A percentile compares a stretch with the other conserved stretches of the same genome.
Conservation (phyloP, 345 rosid species). For the Aurinia saxatilis region DNA sequence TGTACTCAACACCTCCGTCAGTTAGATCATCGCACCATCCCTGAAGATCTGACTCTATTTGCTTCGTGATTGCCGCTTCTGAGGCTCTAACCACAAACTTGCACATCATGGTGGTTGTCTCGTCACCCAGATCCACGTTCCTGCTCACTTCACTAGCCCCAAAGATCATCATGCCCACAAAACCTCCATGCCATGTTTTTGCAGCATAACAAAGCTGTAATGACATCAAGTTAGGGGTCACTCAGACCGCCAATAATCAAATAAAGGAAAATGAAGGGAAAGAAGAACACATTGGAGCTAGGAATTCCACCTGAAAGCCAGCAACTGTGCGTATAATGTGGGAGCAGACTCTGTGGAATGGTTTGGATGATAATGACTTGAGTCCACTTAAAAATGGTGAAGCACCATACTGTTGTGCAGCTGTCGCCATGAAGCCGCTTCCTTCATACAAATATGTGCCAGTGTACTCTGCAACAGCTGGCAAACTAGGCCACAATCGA, state of each 20-base stretch:
- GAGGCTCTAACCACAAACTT: slow-evolving; percentile 96
- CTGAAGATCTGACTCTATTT: slow-evolving; percentile 86
- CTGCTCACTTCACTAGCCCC: slow-evolving; percentile 99
- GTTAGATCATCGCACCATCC: slow-evolving; percentile 97
- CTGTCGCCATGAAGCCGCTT: slow-evolving; percentile 97
- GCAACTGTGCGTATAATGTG: slow-evolving; percentile 93
- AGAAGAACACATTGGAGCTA: background rate
- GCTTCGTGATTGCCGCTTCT: slow-evolving; percentile 86
- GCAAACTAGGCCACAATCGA: slow-evolving; percentile 98
- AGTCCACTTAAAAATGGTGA: slow-evolving; percentile 93
- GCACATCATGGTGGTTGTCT: slow-evolving; percentile 95
- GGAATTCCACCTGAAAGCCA: slow-evolving; percentile 75
- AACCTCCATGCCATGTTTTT: slow-evolving; percentile 96
- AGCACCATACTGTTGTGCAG: slow-evolving; percentile 94
- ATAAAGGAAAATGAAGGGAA: background rate
- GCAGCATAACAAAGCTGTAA: slow-evolving; percentile 91
- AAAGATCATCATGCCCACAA: slow-evolving; percentile 87
- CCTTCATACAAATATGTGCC: slow-evolving; percentile 91
- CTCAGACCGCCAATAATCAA: slow-evolving; percentile 6
- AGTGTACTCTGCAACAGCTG: slow-evolving; percentile 78
- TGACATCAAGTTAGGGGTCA: slow-evolving; percentile 7
- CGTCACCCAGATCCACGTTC: slow-evolving; percentile 94
- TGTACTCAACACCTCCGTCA: slow-evolving; percentile 87
- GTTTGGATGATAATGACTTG: slow-evolving; percentile 83
- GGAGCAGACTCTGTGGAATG: slow-evolving; percentile 89